These are phyloP conservation scores for Entomortierella chlamydospora DNA, from an alignment of 192 early-diverging fungal genomes.

Conservation along the genomic window DNA sequence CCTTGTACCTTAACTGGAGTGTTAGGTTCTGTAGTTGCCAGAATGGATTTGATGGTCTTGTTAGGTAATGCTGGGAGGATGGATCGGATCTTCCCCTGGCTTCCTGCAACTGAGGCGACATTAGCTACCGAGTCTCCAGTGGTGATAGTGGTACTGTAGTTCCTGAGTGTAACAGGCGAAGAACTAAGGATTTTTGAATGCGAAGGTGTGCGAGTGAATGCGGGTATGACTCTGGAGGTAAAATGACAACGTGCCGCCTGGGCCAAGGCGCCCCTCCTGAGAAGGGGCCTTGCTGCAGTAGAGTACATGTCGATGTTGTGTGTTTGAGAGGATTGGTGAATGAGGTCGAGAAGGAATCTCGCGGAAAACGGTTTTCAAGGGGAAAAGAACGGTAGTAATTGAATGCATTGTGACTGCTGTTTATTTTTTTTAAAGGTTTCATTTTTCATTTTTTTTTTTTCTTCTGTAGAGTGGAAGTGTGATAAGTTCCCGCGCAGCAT, in stretches of 20 bases:
- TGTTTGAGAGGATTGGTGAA: not conserved
- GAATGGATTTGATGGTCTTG: slow-evolving; percentile 50
- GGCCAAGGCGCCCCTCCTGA: not conserved
- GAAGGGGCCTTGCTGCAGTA: slow-evolving; percentile 8
- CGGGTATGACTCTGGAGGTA: not conserved
- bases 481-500: not conserved
- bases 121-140: too few relatives aligned
- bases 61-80: slow-evolving; percentile 45
- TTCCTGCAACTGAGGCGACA: not conserved
- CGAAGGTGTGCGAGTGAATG: not conserved
- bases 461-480: not conserved
- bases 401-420: too few relatives aligned
- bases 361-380: too few relatives aligned
- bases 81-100: not conserved
- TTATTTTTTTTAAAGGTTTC: not conserved
- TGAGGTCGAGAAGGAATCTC: too few relatives aligned
- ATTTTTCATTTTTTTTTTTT: not conserved
- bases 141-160: too few relatives aligned
- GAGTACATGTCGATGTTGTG: not conserved
- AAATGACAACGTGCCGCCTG: not conserved
- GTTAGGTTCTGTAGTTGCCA: slow-evolving; percentile 33
- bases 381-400: too few relatives aligned
- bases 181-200: not conserved
- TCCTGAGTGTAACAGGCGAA: too few relatives aligned
- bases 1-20: slow-evolving; percentile 69